phyloP scores from a whole-genome alignment of 441 rosid genomes.

The Gossypium davidsonii region DNA sequence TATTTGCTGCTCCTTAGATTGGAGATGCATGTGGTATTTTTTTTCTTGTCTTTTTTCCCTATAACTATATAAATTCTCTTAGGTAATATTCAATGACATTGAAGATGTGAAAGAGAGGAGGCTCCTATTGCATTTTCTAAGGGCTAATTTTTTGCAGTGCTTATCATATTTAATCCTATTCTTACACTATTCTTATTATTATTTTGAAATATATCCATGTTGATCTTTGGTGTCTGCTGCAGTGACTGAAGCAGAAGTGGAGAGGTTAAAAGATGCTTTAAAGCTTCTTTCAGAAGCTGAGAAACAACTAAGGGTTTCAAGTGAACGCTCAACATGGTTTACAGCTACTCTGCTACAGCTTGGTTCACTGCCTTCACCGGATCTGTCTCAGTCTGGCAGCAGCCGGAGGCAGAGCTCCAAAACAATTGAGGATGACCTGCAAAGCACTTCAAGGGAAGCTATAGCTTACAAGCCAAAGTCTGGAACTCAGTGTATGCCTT shows the following conservation, averaged over 20 bases:
- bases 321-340: slow-evolving; percentile 97
- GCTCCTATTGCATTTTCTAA: neutral
- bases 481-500: slow-evolving; percentile 39
- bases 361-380: slow-evolving; percentile 78
- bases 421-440: slow-evolving; percentile 75
- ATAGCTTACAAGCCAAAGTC: slow-evolving; percentile 46
- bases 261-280: slow-evolving; percentile 81
- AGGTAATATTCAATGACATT: neutral
- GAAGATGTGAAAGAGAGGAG: neutral
- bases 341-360: slow-evolving; percentile 91
- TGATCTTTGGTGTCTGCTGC: slow-evolving; percentile 24
- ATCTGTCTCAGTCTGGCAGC: slow-evolving; percentile 65
- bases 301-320: slow-evolving; percentile 82
- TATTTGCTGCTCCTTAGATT: neutral
- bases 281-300: slow-evolving; percentile 96
- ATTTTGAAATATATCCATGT: neutral
- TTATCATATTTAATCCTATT: neutral
- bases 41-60: neutral
- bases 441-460: slow-evolving; percentile 63
- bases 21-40: neutral
- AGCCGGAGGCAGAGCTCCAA: slow-evolving; percentile 80
- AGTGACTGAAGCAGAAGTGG: slow-evolving; percentile 84
- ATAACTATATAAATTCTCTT: neutral
- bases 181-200: neutral
- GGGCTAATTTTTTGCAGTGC: neutral